Base-by-base conservation (phyloP, 352 stramenopile species). In the Pythium guiyangense region DNA sequence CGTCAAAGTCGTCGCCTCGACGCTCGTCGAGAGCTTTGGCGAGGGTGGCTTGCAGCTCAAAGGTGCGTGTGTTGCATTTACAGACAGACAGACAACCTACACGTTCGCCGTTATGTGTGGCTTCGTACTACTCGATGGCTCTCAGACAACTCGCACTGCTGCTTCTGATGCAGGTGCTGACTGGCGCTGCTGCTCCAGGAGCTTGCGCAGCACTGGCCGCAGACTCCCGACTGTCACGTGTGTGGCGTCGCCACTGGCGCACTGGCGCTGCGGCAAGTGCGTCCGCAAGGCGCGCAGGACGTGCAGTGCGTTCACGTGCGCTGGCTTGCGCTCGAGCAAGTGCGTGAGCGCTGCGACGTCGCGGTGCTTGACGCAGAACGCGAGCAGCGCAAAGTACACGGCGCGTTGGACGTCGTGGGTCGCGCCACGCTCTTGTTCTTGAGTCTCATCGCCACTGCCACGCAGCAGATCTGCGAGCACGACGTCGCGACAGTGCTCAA, bases 311-410 rank as follows among this genome's bases (percentile, higher is more conserved):
- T 75, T 70, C 37, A 93, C 71, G 52, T 87, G 70, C 3, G 45
- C 35, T 20, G 83, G 83, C 48, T 88, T 88, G 14, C 71, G 60
- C 58, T 60, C 57, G 1, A 93, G 54, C 39, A 93, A 52, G 14
- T 52, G 22, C 49, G 79, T 69, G 20, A 93, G 62, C 26, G 86
- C 77, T 2, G 40, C 37, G 0, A 72, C 72, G 39, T 69, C 57
- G 54, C 79, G 70, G 46, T 79, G 57, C 8, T 62, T 59, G 4
- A 91, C 69, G 42, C 83, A 93, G 62, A 85, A 79, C 46, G 79
- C 72, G 31, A 93, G 52, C 49, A 90, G 49, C 18, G 70, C 64
- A 48, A 93, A 89, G 66, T 90, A 93, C 10, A 91, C 65, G 8
- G 67, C 67, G 37, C 68, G 63, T 2, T 48, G 42, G 44, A 62